A percentile compares a stretch with the other conserved stretches of the same genome.
Conservation (phyloP, 495 filamentous ascomycete genomes). For the Penicillium arizonense region DNA sequence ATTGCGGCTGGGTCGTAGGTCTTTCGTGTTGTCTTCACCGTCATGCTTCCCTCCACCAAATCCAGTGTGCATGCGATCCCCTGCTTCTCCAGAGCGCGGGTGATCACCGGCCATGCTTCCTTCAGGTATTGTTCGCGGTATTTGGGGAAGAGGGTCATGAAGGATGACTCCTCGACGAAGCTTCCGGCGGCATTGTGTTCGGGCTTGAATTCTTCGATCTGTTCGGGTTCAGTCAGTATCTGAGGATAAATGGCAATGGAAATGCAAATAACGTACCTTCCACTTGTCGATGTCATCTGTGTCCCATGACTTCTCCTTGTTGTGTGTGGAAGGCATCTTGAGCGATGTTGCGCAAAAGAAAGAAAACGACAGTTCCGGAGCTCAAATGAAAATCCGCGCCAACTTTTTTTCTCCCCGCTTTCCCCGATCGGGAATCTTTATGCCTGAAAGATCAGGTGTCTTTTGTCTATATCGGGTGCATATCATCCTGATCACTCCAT, state of each 20-base stretch:
- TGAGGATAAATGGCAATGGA: not conserved
- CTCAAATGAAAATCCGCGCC: constrained; percentile 31
- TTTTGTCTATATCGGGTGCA: not conserved
- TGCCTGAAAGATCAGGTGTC: constrained; percentile 16
- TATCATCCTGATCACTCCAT: not conserved
- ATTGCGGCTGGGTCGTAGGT: constrained; percentile 95
- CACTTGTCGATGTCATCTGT: constrained; percentile 97
- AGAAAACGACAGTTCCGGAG: constrained; percentile 17
- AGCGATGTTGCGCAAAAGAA: constrained; percentile 11
- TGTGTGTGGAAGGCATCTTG: constrained; percentile 90
- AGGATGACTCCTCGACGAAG: constrained; percentile 90
- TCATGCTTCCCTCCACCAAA: constrained; percentile 94
- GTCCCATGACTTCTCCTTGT: constrained; percentile 95
- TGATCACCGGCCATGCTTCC: constrained; percentile 85
- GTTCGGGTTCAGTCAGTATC: constrained; percentile 7
- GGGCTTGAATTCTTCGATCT: constrained; percentile 79
- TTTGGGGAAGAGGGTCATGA: constrained; percentile 91
- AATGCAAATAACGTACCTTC: constrained; percentile 55
- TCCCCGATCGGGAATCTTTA: constrained; percentile 23
- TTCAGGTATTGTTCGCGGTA: constrained; percentile 94
- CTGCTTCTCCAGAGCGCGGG: constrained; percentile 74
- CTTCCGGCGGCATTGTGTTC: constrained; percentile 82
- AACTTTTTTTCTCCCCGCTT: constrained; percentile 44
- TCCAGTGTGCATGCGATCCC: constrained; percentile 87
- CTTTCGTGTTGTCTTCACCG: constrained; percentile 90